These are phyloP conservation scores for Ogataea haglerorum DNA, from an alignment of 805 yeast species.

Conservation along the genomic window DNA sequence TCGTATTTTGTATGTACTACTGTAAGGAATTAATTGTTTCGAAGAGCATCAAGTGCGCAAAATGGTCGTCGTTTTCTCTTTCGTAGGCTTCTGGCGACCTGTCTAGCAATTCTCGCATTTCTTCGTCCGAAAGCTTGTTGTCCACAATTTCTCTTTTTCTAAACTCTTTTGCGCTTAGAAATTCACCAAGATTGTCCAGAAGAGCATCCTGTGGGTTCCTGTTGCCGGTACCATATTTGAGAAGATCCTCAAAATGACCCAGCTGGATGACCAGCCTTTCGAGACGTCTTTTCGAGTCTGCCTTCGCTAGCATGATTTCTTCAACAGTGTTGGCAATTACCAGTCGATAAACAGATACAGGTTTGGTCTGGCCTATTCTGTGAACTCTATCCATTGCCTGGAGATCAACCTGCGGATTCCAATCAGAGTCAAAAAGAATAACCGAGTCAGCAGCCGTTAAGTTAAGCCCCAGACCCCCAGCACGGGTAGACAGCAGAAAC, in stretches of 20 bases:
- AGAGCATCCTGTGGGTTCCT: conserved; percentile 17
- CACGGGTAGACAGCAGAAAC: conserved; percentile 82
- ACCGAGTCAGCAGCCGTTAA: conserved; percentile 87
- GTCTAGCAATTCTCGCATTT: conserved; percentile 48
- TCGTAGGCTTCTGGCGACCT: conserved; percentile 43
- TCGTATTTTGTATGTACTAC: conserved; percentile 8
- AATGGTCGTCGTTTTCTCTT: conserved; percentile 3
- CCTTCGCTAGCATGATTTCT: conserved; percentile 72
- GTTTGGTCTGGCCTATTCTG: conserved; percentile 84
- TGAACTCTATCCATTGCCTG: conserved; percentile 97
- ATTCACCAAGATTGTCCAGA: conserved; percentile 36
- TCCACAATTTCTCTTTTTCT: conserved; percentile 19
- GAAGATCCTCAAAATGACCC: conserved; percentile 51
- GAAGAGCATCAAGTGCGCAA: conserved; percentile 32
- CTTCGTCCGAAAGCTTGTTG: conserved; percentile 36
- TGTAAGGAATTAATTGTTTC: conserved; percentile 36
- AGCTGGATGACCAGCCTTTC: conserved; percentile 72
- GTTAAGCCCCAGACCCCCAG: conserved; percentile 94
- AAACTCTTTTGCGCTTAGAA: conserved; percentile 38
- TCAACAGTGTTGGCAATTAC: conserved; percentile 79
- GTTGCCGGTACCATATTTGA: conserved; percentile 9
- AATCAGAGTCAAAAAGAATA: conserved; percentile 84
- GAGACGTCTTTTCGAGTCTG: conserved; percentile 73
- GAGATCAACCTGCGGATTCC: conserved; percentile 96
- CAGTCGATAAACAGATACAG: conserved; percentile 78